These are phyloP conservation scores for Ceratocystis variospora DNA, from an alignment of 2,329 filamentous ascomycete genomes.

Conservation along the genomic window DNA sequence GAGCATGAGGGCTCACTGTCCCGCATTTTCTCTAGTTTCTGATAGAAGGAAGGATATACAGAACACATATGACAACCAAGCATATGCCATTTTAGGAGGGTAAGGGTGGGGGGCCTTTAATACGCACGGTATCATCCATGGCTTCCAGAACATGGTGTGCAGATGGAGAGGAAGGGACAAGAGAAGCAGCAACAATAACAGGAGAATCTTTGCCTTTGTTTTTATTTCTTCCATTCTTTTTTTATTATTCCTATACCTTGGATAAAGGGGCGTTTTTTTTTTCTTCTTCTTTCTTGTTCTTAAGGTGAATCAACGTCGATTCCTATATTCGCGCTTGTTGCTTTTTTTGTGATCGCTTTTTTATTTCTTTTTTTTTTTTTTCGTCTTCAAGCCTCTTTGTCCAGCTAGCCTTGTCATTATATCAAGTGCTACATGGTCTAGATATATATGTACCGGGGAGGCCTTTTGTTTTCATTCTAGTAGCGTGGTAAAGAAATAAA, in stretches of 20 bases:
- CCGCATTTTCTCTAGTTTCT: not conserved
- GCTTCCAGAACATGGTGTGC: slow-evolving; percentile 11
- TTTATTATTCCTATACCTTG: slow-evolving; percentile 15
- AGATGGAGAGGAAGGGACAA: not conserved
- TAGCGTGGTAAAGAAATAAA: not conserved
- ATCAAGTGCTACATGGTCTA: not conserved
- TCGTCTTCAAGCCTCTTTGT: not conserved
- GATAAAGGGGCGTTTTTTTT: slow-evolving; percentile 9
- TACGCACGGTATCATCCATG: slow-evolving; percentile 1
- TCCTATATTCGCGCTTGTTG: not conserved
- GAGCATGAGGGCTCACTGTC: slow-evolving; percentile 6
- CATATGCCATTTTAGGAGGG: not conserved
- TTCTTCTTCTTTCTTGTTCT: not conserved
- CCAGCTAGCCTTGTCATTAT: not conserved
- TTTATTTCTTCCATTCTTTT: slow-evolving; percentile 8
- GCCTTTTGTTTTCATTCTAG: not conserved
- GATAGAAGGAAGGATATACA: not conserved
- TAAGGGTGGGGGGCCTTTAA: too few species aligned
- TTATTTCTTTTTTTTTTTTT: not conserved
- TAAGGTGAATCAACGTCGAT: not conserved
- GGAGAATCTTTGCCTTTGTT: not conserved
- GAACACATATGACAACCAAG: not conserved
- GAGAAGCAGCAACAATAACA: not conserved
- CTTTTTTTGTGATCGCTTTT: slow-evolving; percentile 2
- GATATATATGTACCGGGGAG: not conserved